Conservation (phyloP, 495 filamentous ascomycete species). For the Rhizodiscina lignyota region DNA sequence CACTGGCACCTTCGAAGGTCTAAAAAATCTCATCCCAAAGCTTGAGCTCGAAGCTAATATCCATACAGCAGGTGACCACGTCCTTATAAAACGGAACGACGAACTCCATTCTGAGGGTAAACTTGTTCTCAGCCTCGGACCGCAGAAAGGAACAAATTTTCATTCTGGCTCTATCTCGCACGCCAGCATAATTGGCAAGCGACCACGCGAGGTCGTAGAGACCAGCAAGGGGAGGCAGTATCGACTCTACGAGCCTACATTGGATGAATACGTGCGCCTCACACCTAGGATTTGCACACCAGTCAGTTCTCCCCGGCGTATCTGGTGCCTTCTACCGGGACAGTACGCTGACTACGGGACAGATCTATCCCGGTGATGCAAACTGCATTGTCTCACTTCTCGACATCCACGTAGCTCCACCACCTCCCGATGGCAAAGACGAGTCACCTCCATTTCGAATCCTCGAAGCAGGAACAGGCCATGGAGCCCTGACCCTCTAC, state of each 20-base stretch:
- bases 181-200: constrained; percentile 45
- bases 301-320: constrained; percentile 25
- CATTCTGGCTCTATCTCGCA: constrained; percentile 37
- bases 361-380: constrained; percentile 62
- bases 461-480: constrained; percentile 67
- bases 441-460: constrained; percentile 38
- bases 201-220: constrained; percentile 35
- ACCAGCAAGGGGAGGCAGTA: constrained; percentile 31
- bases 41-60: no score
- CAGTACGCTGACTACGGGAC: constrained; percentile 8
- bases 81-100: constrained; percentile 34
- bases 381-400: constrained; percentile 55
- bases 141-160: constrained; percentile 27
- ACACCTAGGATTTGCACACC: constrained; percentile 54
- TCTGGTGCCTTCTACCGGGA: not conserved
- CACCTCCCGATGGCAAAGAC: constrained; percentile 15
- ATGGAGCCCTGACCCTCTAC: constrained; percentile 58
- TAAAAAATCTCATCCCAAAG: no score
- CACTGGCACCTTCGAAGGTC: no score
- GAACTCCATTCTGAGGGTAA: constrained; percentile 23
- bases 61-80: no score
- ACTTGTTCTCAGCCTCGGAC: constrained; percentile 32
- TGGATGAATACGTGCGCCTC: constrained; percentile 53
- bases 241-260: constrained; percentile 42
- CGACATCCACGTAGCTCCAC: constrained; percentile 44